Percentiles rank a stretch among this genome's conserved stretches.
Conservation (phyloP, 805 yeast genomes). For the Wickerhamomyces bovis region DNA sequence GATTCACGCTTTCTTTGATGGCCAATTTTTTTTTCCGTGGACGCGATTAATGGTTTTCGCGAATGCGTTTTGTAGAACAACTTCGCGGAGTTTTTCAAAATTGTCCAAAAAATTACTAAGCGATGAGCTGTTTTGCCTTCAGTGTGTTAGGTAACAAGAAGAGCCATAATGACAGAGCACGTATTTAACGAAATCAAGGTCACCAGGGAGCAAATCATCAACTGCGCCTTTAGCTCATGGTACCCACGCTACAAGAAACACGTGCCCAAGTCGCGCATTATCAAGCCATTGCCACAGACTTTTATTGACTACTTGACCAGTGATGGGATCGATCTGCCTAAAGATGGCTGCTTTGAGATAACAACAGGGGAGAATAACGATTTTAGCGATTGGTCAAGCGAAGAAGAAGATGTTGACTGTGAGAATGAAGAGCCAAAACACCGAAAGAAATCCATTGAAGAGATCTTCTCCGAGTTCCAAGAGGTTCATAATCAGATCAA, state of each 20-base stretch:
- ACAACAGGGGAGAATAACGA: slow-evolving; percentile 43
- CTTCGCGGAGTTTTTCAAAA: background rate
- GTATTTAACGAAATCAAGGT: slow-evolving; percentile 23
- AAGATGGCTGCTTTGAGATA: slow-evolving; percentile 33
- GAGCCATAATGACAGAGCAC: slow-evolving; percentile 6
- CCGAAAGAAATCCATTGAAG: slow-evolving; percentile 11
- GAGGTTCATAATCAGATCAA: slow-evolving; percentile 54
- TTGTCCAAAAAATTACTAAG: background rate
- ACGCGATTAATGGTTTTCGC: background rate
- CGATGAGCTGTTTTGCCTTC: background rate
- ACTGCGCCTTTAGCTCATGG: slow-evolving; percentile 59
- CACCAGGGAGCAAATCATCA: slow-evolving; percentile 36
- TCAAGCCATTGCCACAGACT: slow-evolving; percentile 50
- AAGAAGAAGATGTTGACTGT: slow-evolving; percentile 20
- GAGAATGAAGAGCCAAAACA: slow-evolving; percentile 10
- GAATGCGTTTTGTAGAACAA: background rate
- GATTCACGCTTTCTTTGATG: background rate
- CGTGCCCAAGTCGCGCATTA: slow-evolving; percentile 44
- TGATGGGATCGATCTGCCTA: slow-evolving; percentile 65
- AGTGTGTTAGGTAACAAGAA: too few relatives aligned
- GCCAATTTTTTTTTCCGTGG: background rate
- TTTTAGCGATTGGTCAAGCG: slow-evolving; percentile 70
- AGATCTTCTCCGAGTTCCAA: slow-evolving; percentile 38
- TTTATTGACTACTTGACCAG: slow-evolving; percentile 56
- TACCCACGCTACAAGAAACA: slow-evolving; percentile 41